Conservation (phyloP, 2,329 filamentous ascomycete species). For the Sarocladiaceae sp. region DNA sequence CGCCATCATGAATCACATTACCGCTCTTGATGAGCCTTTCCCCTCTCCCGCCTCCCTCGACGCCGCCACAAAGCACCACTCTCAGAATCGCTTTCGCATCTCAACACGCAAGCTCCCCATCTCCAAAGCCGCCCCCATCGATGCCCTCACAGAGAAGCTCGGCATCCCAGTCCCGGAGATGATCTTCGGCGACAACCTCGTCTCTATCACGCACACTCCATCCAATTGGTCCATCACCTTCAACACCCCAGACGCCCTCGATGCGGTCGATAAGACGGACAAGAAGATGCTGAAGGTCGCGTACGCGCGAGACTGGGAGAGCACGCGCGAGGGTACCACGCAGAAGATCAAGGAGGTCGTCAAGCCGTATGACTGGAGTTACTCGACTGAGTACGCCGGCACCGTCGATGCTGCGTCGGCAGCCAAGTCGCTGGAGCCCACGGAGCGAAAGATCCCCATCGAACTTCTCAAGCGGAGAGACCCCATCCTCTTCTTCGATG, state of each 20-base stretch:
- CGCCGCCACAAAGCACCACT: constrained; percentile 49
- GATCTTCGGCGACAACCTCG: constrained; percentile 96
- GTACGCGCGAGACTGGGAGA: constrained; percentile 80
- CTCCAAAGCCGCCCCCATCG: constrained; percentile 84
- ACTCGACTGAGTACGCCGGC: constrained; percentile 81
- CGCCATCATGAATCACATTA: constrained; percentile 31
- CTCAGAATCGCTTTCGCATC: constrained; percentile 65
- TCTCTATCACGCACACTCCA: constrained; percentile 65
- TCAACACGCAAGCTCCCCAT: constrained; percentile 88
- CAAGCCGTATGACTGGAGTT: constrained; percentile 97
- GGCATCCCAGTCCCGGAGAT: constrained; percentile 92
- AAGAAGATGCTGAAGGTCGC: constrained; percentile 86
- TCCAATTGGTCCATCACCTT: constrained; percentile 77
- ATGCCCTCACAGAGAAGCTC: constrained; percentile 70
- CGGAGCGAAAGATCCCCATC: constrained; percentile 60
- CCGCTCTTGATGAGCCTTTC: constrained; percentile 45
- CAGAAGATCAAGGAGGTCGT: constrained; percentile 90
- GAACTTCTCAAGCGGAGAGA: constrained; percentile 83
- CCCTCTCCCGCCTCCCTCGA: constrained; percentile 43
- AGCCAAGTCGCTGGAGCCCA: constrained; percentile 20
- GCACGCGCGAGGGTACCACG: constrained; percentile 63
- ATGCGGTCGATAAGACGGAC: constrained; percentile 90
- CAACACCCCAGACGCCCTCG: constrained; percentile 79
- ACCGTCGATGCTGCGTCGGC: constrained; percentile 40
- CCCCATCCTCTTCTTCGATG: constrained; percentile 93